phyloP scores from a whole-genome alignment of 2,329 filamentous ascomycete genomes.

The Pseudovirgaria hyperparasitica region DNA sequence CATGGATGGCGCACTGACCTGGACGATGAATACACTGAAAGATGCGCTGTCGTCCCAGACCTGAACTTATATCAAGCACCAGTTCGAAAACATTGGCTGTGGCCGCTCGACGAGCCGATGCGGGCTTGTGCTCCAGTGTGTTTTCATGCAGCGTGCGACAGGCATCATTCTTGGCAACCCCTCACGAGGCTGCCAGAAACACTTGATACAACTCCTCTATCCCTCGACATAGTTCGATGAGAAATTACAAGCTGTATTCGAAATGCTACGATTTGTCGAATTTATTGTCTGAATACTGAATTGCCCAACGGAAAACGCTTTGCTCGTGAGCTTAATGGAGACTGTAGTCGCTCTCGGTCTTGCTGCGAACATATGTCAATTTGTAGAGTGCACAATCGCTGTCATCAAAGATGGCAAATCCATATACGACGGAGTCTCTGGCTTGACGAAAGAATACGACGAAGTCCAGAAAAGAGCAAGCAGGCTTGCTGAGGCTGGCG shows the following conservation, averaged over 20 bases:
- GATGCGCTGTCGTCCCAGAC: background rate
- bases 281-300: background rate
- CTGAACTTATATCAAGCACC: background rate
- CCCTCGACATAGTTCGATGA: too few relatives aligned
- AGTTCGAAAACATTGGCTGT: background rate
- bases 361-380: background rate
- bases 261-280: background rate
- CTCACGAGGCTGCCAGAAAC: too few relatives aligned
- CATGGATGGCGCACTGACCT: constrained; percentile 11
- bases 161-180: background rate
- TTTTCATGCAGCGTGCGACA: constrained; percentile 1
- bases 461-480: background rate
- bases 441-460: background rate
- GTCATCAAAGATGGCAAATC: background rate
- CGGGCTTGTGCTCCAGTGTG: background rate
- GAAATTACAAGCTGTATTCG: too few relatives aligned
- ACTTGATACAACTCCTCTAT: too few relatives aligned
- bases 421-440: background rate
- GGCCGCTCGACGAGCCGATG: background rate
- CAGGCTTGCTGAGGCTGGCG: too few relatives aligned
- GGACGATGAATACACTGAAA: constrained; percentile 2
- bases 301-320: background rate
- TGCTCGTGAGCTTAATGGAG: background rate
- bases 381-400: background rate
- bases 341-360: background rate